Base-by-base conservation (phyloP, 2,329 filamentous ascomycete species). In the Aspergillus novoparasiticus region DNA sequence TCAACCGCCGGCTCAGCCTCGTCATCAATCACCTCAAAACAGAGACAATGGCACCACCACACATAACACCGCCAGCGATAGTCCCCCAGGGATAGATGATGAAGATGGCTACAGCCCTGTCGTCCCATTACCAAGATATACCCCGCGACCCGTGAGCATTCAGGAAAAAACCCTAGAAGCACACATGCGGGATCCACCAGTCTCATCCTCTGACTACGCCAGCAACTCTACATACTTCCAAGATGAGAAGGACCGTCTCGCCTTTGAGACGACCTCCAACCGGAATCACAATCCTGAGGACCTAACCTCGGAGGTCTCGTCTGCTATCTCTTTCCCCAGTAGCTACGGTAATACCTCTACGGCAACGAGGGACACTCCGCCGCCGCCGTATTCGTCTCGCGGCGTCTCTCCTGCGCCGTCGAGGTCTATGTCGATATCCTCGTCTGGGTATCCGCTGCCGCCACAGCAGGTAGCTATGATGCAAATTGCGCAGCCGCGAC, bases 311-410 rank as follows among this genome's bases (percentile, higher is more conserved):
- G 78, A 80, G 64, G 73, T 69, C 45, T 80, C 79, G 23, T 81
- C 79, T 4, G 73, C 75, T 12, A 70, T 79, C 57, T 81, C 79
- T 11, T 77, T 78, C 58, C 77, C 78, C 2, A 80, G 78, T 66
- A 80, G 77, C 58, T 79, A 79, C 65, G 79, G 79, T 8, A 80
- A 80, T 61, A 81, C 79, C 3, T 81, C 79, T 0, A 81, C 79
- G 3, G 79, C 78, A 10, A 81, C 79, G 6, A 68, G 77, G 19
- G 78, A 80, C 41, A 80, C 79, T 0, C 79, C 78, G 2, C 79
- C 79, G 4, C 79, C 79, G 34, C 77, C 79, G 10, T 81, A 81
- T 58, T 80, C 78, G 2, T 70, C 75, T 2, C 71, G 70, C 0
- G 51, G n/a, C 6, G 61, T 66, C 3, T 75, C 75, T 46, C 65